Evolutionary conservation across 345 rosid genomes (phyloP).

Genomic region (Noccaea caerulescens): DNA sequence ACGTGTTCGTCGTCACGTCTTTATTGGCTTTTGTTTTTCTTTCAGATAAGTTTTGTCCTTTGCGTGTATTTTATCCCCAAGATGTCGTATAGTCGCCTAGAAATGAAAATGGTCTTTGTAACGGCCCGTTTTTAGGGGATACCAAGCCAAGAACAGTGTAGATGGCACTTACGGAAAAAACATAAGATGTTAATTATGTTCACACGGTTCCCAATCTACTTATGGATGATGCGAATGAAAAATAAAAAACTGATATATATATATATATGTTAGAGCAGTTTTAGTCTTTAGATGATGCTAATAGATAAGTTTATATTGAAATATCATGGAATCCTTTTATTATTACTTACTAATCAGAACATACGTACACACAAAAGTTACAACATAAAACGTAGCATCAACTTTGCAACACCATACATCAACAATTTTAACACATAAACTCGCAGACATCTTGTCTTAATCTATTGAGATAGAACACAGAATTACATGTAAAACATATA

Average conservation of each 20-base stretch:
- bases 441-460: not conserved
- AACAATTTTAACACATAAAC: not conserved
- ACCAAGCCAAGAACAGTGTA: not conserved
- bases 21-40: not conserved
- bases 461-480: not conserved
- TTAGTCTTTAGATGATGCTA: too few relatives aligned
- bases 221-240: too few relatives aligned
- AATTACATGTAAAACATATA: not conserved
- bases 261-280: too few relatives aligned
- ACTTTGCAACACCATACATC: not conserved
- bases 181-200: not conserved
- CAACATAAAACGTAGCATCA: not conserved
- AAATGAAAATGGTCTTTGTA: not conserved
- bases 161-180: not conserved
- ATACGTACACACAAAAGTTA: not conserved
- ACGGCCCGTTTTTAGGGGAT: not conserved
- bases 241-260: too few relatives aligned
- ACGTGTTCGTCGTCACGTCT: not conserved
- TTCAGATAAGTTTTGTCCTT: not conserved
- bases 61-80: too few relatives aligned
- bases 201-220: not conserved
- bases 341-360: not conserved
- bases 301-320: too few relatives aligned
- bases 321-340: not conserved
- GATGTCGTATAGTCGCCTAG: not conserved